Base-by-base conservation (phyloP, 768 basidiomycete genomes). In the Clitopilus hobsonii region DNA sequence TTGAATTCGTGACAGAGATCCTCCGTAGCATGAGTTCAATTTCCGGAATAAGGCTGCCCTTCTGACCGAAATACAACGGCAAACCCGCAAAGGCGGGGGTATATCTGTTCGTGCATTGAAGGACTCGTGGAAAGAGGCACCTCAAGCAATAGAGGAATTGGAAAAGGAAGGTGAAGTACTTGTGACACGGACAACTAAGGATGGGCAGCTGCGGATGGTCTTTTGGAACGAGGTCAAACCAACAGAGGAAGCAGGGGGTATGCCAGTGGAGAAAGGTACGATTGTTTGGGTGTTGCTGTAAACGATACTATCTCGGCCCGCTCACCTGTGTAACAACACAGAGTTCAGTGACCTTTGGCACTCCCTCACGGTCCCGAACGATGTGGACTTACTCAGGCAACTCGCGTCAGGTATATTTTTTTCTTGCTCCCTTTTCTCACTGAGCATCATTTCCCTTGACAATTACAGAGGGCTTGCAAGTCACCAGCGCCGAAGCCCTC, bases 331-430 rank as follows among this genome's bases (percentile, higher is more conserved):
- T 50, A 55, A 53, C 51, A 68, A 20, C 11, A 45, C 41, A 96
- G 94, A 96, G 69, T 96, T 96, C 65, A 73, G 79, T 51, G 89
- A 94, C 61, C 71, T 95, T 16, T 96, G 94, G 94, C 90, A 91
- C 68, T 78, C 80, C 3, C 75, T 94, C 16, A 86, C 84, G 62
- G 88, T 94, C 1, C 94, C 94, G 0, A 89, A 89, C 52, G 91
- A 93, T 38, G 89, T 89, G 23, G 91, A 94, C 63, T 70, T 96
- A 2, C 75, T 88, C 54, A 85, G 81, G 63, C 84, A 91, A 56
- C 81, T 96, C 47, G 83, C 84, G 6, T 85, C 84, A 56, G 88
- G 89, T 89, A 66, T 56, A 71, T 63, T 26, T 13, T 36, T 45
- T 11, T 45, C 41, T 20, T 16, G 50, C 49, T 52, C 36, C 25